Conservation (phyloP, 176 grass and related monocot genomes). For the Lolium rigidum region DNA sequence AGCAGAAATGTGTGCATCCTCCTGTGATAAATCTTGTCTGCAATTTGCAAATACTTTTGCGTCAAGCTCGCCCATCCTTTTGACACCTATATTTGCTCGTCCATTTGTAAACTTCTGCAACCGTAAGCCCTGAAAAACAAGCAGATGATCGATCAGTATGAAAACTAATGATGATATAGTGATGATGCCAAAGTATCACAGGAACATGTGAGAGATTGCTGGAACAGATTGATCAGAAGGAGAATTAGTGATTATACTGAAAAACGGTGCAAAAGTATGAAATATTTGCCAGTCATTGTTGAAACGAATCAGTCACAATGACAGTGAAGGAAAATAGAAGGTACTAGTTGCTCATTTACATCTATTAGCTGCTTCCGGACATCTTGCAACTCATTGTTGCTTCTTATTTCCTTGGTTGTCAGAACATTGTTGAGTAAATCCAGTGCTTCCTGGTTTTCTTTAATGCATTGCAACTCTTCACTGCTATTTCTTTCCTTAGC, state of each 20-base stretch:
- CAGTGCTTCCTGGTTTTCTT: too few species aligned
- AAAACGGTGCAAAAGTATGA: not conserved
- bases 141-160: not conserved
- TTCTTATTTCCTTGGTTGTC: too few species aligned
- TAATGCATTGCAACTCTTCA: too few species aligned
- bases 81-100: conserved; percentile 27
- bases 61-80: conserved; percentile 67
- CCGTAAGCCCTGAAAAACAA: not conserved
- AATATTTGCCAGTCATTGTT: too few species aligned
- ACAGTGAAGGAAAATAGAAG: too few species aligned
- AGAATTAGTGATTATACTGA: not conserved
- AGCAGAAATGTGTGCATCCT: conserved; percentile 19
- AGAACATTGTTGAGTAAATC: too few species aligned
- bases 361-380: too few species aligned
- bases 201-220: conserved; percentile 1
- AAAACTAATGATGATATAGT: not conserved
- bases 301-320: too few species aligned
- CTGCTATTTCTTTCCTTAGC: not conserved
- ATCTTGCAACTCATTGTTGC: too few species aligned
- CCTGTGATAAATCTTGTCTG: conserved; percentile 37
- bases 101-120: not conserved
- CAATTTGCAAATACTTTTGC: conserved; percentile 48
- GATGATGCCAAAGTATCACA: not conserved
- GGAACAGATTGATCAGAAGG: not conserved
- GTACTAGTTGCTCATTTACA: too few species aligned